These are phyloP conservation scores for Phaeosphaeriaceae sp. DNA, from an alignment of 2,329 filamentous ascomycete species.

Conservation along the genomic window DNA sequence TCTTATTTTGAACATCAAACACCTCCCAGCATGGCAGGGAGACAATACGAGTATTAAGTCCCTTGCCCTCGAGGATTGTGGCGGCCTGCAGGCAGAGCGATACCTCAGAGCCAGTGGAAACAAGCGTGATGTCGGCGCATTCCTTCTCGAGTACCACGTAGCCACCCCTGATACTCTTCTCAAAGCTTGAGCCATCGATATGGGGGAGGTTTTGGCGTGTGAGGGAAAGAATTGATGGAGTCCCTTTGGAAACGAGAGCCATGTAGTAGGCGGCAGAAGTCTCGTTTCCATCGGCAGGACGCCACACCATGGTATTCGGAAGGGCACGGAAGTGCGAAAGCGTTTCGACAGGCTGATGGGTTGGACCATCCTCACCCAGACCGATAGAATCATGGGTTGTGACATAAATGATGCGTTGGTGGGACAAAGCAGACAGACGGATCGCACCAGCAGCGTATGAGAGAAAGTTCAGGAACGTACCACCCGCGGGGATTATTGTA, in stretches of 20 bases:
- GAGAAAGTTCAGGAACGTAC: slow-evolving; percentile 99
- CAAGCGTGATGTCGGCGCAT: slow-evolving; percentile 84
- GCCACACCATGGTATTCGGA: slow-evolving; percentile 99
- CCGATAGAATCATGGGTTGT: slow-evolving; percentile 99
- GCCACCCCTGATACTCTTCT: slow-evolving; percentile 90
- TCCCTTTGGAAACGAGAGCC: slow-evolving; percentile 85
- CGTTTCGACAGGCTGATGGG: slow-evolving; percentile 98
- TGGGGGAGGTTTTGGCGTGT: slow-evolving; percentile 98
- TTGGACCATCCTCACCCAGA: slow-evolving; percentile 97
- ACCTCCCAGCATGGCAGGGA: slow-evolving; percentile 97
- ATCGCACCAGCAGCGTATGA: slow-evolving; percentile 96
- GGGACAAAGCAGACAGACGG: slow-evolving; percentile 90
- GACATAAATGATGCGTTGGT: slow-evolving; percentile 90
- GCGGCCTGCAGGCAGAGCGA: slow-evolving; percentile 90
- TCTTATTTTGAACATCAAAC: slow-evolving; percentile 92
- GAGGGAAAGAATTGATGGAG: slow-evolving; percentile 90
- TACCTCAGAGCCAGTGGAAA: slow-evolving; percentile 96
- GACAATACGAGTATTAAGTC: slow-evolving; percentile 86
- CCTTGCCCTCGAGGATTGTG: slow-evolving; percentile 88
- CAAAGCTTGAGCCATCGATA: slow-evolving; percentile 90
- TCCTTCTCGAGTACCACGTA: slow-evolving; percentile 88
- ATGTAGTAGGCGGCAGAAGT: slow-evolving; percentile 97
- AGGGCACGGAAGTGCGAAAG: slow-evolving; percentile 97
- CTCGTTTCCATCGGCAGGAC: slow-evolving; percentile 98
- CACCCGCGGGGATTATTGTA: slow-evolving; percentile 89